Conservation (phyloP, 2,329 filamentous ascomycete species). For the Exophiala bonariae region DNA sequence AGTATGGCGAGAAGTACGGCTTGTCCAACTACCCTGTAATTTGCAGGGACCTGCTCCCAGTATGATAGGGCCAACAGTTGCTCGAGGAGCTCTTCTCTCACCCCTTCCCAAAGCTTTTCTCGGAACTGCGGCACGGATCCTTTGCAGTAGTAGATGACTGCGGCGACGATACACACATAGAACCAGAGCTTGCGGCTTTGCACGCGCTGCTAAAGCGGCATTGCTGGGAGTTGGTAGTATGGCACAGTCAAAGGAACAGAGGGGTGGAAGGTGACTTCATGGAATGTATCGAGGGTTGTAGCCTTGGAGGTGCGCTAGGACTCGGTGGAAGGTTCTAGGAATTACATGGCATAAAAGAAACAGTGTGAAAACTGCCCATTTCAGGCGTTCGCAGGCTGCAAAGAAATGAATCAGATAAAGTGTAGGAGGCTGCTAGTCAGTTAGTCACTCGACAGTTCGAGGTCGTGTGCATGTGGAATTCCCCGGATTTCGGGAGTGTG, state of each 20-base stretch:
- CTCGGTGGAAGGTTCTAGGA: too few relatives aligned
- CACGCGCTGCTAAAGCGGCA: constrained; percentile 1
- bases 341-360: too few relatives aligned
- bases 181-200: neutral
- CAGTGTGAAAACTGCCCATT: too few relatives aligned
- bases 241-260: neutral
- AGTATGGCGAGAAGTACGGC: constrained; percentile 6
- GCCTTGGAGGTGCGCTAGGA: too few relatives aligned
- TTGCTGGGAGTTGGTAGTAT: neutral
- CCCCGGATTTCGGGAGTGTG: neutral
- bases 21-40: neutral
- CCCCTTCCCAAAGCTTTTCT: neutral
- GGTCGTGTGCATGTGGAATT: too few relatives aligned
- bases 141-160: neutral
- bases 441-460: too few relatives aligned
- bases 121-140: constrained; percentile 1
- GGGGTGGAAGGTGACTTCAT: too few relatives aligned
- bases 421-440: too few relatives aligned
- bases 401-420: too few relatives aligned
- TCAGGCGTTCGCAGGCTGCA: too few relatives aligned
- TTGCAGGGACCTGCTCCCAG: neutral
- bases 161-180: neutral
- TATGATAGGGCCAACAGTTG: neutral
- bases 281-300: too few relatives aligned
- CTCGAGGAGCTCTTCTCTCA: constrained; percentile 1